Percentiles rank a stretch among this genome's conserved stretches.
phyloP scores from a whole-genome alignment of 176 grass and related monocot genomes.

The Ensete glaucum region DNA sequence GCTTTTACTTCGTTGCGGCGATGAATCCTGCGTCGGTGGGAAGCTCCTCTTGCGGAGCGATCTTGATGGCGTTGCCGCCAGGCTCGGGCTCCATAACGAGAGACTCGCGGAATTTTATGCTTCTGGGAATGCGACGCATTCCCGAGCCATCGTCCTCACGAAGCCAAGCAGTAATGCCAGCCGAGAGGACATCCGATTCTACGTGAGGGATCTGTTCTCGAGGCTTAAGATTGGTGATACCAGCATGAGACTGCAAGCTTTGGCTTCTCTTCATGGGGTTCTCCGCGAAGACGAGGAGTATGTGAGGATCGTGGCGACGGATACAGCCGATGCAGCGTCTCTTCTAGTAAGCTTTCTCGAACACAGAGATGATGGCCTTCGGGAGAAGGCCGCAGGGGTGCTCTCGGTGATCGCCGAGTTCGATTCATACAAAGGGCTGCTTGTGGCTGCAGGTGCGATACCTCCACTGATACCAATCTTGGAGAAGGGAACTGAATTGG shows the following conservation, averaged over 20 bases:
- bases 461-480: constrained; percentile 53
- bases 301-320: constrained; percentile 37
- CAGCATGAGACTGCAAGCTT: constrained; percentile 28
- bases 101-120: neutral
- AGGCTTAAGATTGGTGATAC: constrained; percentile 51
- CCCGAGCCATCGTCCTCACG: constrained; percentile 44
- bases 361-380: constrained; percentile 26
- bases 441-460: constrained; percentile 55
- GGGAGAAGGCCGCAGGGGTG: constrained; percentile 49
- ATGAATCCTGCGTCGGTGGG: neutral
- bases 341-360: constrained; percentile 67
- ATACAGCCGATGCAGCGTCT: constrained; percentile 47
- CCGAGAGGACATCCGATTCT: constrained; percentile 57
- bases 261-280: constrained; percentile 56
- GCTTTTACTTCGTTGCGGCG: neutral
- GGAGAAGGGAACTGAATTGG: constrained; percentile 32
- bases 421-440: constrained; percentile 43
- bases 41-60: constrained; percentile 8
- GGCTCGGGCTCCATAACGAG: neutral
- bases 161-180: constrained; percentile 38
- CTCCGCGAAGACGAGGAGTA: constrained; percentile 46
- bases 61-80: neutral
- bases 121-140: neutral
- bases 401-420: constrained; percentile 35
- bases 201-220: constrained; percentile 69